A percentile compares a stretch with the other conserved stretches of the same genome.
phyloP scores from a whole-genome alignment of 352 stramenopile genomes.

The Phytophthora melonis region DNA sequence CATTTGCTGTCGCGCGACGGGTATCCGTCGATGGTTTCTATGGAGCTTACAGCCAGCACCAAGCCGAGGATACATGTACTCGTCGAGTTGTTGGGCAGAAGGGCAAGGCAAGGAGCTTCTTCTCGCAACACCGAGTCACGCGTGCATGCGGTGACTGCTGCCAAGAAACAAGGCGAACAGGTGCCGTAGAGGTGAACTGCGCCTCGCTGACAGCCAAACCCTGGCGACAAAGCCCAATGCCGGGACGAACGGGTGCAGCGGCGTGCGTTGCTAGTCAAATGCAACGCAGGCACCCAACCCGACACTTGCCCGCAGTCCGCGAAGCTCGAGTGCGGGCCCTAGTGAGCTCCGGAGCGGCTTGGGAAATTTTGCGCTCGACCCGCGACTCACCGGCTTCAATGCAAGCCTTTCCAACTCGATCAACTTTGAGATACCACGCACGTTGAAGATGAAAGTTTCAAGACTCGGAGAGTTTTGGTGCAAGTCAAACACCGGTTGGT shows the following conservation, averaged over 20 bases:
- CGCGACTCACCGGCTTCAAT: neutral
- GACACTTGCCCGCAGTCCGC: no score
- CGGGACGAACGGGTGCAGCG: conserved; percentile 15
- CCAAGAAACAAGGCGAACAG: conserved; percentile 25
- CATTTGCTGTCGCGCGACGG: neutral
- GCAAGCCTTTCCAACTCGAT: neutral
- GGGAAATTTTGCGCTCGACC: neutral
- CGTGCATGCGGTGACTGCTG: neutral
- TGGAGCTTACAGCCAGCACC: neutral
- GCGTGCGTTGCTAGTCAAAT: neutral
- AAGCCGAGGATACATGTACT: conserved; percentile 2
- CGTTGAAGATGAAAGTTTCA: neutral
- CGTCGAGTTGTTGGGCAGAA: conserved; percentile 12
- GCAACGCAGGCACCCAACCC: neutral
- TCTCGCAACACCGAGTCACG: conserved; percentile 11
- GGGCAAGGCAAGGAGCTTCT: neutral
- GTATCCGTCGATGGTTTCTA: no score
- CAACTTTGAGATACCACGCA: neutral
- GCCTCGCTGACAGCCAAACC: conserved; percentile 20
- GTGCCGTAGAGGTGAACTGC: conserved; percentile 9
- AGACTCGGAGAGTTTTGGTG: neutral
- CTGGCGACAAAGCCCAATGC: conserved; percentile 22
- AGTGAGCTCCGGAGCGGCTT: neutral
- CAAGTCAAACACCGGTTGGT: neutral
- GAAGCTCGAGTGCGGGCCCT: neutral